Percentiles rank a stretch among this genome's conserved stretches.
Evolutionary conservation across 2,329 filamentous ascomycete genomes (phyloP).

Genomic region (Claviceps purpurea): DNA sequence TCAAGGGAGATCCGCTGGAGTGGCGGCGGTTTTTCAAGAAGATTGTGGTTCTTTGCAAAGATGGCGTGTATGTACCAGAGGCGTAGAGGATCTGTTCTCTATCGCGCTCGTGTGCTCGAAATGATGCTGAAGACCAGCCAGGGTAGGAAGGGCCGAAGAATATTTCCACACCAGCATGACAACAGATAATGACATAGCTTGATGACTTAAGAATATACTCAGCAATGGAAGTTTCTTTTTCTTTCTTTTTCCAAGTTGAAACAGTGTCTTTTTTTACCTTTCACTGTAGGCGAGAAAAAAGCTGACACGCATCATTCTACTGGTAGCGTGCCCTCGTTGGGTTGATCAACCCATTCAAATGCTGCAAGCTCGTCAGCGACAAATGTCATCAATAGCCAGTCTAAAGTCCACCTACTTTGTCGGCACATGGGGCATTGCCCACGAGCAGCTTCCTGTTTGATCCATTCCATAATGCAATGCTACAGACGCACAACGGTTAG

Average conservation of each 20-base stretch:
- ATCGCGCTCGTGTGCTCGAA: neutral
- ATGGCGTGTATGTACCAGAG: constrained; percentile 54
- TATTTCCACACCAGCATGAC: neutral
- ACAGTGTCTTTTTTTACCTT: too few species aligned
- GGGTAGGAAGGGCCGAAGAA: neutral
- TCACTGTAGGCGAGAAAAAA: neutral
- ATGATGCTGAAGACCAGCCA: neutral
- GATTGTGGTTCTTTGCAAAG: constrained; percentile 75
- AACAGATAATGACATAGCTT: neutral
- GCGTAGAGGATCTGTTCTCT: constrained; percentile 15
- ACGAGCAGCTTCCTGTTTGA: constrained; percentile 84
- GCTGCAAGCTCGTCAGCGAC: constrained; percentile 12
- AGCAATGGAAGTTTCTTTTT: neutral
- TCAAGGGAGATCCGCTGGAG: constrained; percentile 90
- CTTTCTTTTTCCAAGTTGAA: too few species aligned
- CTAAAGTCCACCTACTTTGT: constrained; percentile 48
- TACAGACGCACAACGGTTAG: constrained; percentile 21
- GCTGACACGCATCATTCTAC: constrained; percentile 11
- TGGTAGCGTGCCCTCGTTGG: constrained; percentile 17
- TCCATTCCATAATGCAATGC: constrained; percentile 95
- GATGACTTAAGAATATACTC: neutral
- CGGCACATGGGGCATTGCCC: constrained; percentile 97
- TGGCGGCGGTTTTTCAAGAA: constrained; percentile 97
- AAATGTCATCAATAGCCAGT: neutral
- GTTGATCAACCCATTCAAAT: constrained; percentile 28